phyloP scores from a whole-genome alignment of 1,284 basidiomycete genomes.

The Puccinia novopanici region DNA sequence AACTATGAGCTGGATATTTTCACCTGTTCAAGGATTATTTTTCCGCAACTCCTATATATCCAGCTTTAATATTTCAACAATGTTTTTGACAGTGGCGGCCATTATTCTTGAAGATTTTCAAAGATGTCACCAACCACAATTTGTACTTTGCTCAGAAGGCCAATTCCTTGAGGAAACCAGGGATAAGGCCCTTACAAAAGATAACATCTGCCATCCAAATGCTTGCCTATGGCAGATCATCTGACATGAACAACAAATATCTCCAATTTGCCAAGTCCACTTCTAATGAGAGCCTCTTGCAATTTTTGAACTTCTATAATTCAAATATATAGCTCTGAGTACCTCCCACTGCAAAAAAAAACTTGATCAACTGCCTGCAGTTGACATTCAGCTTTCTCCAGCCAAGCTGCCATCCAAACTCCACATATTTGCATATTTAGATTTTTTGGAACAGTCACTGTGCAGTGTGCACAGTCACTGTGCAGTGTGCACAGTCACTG shows the following conservation, averaged over 20 bases:
- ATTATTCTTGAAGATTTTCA: background rate
- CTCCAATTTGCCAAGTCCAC: background rate
- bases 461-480: too few relatives aligned
- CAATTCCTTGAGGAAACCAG: background rate
- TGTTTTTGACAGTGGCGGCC: background rate
- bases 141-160: background rate
- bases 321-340: background rate
- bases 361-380: too few relatives aligned
- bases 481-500: too few relatives aligned
- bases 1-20: too few relatives aligned
- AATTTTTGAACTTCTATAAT: background rate
- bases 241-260: conserved; percentile 12
- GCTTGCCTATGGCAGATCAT: background rate
- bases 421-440: too few relatives aligned
- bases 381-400: too few relatives aligned
- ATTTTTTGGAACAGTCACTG: too few relatives aligned
- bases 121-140: background rate
- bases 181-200: background rate
- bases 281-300: too few relatives aligned
- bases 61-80: background rate
- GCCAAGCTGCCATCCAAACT: too few relatives aligned
- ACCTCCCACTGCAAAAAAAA: too few relatives aligned
- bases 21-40: background rate
- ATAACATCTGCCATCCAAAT: background rate
- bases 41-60: background rate